phyloP scores from a whole-genome alignment of 345 rosid genomes.

The Citropsis articulata region DNA sequence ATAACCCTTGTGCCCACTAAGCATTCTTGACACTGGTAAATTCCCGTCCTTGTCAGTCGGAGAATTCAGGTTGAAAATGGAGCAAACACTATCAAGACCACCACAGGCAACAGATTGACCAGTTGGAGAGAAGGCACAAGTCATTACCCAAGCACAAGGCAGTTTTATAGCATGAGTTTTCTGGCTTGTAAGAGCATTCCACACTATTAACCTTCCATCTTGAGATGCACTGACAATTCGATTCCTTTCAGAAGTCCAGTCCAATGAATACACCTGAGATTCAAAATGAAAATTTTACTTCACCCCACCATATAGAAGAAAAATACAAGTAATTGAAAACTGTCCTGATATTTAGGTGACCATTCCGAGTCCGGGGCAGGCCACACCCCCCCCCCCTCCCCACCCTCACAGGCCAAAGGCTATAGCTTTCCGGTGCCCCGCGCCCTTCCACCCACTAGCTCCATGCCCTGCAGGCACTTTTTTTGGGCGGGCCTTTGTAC shows the following conservation, averaged over 20 bases:
- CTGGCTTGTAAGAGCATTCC: slow-evolving; percentile 98
- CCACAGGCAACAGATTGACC: slow-evolving; percentile 98
- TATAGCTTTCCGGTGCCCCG: no score
- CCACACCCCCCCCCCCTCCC: no score
- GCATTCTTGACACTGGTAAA: slow-evolving; percentile 69
- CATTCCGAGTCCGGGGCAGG: no score
- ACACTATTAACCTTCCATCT: slow-evolving; percentile 88
- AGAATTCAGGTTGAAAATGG: slow-evolving; percentile 88
- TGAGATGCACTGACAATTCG: slow-evolving; percentile 94
- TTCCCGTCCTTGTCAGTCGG: slow-evolving; percentile 82
- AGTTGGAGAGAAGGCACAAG: slow-evolving; percentile 93
- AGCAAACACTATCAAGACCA: slow-evolving; percentile 91
- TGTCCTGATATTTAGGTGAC: not conserved
- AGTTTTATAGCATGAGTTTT: slow-evolving; percentile 94
- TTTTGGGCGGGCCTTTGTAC: no score
- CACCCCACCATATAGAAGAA: not conserved
- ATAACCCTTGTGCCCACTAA: slow-evolving; percentile 89
- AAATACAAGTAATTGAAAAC: not conserved
- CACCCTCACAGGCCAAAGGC: no score
- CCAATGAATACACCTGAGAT: slow-evolving; percentile 79
- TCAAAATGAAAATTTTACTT: slow-evolving; percentile 5
- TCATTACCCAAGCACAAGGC: slow-evolving; percentile 98
- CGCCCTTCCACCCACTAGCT: no score
- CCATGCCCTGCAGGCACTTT: no score
- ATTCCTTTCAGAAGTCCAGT: slow-evolving; percentile 87